Base-by-base conservation (phyloP, 2,329 filamentous ascomycete genomes). In the Didymella sp. region DNA sequence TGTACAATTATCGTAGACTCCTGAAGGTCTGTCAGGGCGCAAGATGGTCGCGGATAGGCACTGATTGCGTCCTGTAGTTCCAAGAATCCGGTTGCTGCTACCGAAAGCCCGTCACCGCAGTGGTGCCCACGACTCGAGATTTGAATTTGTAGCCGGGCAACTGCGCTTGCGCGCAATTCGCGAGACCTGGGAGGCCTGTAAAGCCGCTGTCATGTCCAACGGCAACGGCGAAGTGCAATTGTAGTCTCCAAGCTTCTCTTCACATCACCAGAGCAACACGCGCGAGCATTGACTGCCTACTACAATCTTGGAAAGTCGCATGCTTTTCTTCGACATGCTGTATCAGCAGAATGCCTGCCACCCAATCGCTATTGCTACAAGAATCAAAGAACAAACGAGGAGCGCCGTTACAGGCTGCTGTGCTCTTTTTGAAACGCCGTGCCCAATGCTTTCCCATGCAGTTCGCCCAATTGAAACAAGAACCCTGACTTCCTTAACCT, bases 391-490 rank as follows among this genome's bases (percentile, higher is more conserved):
- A 42, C 49, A 59, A 56, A 57, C 33, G 24, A 60, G 48, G 66
- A 45, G 50, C 45, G 54, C 43, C 51, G 22, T 48, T 45, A 50
- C 55, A 57, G 44, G 50, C 35, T 40, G 56, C 49, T 47, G 53
- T 45, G 35, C 38, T 58, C 49, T 61, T 68, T 57, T 58, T 51
- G 43, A 66, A 70, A 70, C 67, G 65, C 68, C 68, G 44, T 68
- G 57, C 58, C 63, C 62, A 58, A 67, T 69, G 66, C 65, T 64
- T 57, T 46, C 56, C 53, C 47, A 60, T 57, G 56, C 54, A 52
- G 38, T 61, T 56, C 63, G 63, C 63, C 63, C 61, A 61, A 62
- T 59, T 24, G 49, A 64, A 61, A 40, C 54, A 43, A 22, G 30
- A 59, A 56, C 47, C 57, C 41, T 51, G 56, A 37, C 38, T 44